Evolutionary conservation across 768 basidiomycete species (phyloP).

Genomic region (Agaricus sinodeliciosus): DNA sequence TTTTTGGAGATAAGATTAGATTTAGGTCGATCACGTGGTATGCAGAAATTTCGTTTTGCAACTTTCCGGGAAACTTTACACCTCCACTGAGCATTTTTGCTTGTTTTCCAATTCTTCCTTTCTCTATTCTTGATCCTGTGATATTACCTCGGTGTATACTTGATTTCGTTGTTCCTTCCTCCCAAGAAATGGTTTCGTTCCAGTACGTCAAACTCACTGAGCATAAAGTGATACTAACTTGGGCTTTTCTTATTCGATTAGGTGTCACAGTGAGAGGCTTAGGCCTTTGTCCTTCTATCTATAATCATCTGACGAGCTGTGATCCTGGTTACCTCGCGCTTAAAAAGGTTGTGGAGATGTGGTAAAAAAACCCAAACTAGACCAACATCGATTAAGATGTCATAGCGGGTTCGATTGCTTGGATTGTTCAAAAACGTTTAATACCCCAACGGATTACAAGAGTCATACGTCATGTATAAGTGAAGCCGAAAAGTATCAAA

Average conservation of each 20-base stretch:
- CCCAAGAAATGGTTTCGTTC: conserved; percentile 23
- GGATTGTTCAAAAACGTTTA: conserved; percentile 85
- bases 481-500: conserved; percentile 94
- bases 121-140: no score
- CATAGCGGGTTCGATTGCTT: conserved; percentile 71
- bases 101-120: no score
- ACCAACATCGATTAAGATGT: conserved; percentile 64
- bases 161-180: no score
- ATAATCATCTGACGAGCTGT: neutral
- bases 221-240: neutral
- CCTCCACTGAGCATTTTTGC: no score
- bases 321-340: neutral
- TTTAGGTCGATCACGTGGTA: no score
- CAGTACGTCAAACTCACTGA: conserved; percentile 16
- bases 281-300: no score
- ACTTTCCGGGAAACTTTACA: no score
- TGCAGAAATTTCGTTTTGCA: no score
- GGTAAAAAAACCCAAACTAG: conserved; percentile 90
- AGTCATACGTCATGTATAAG: conserved; percentile 77
- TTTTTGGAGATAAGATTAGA: no score
- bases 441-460: conserved; percentile 71
- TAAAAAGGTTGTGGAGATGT: conserved; percentile 70
- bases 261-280: conserved; percentile 59
- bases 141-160: no score
- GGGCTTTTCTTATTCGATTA: conserved; percentile 17